Evolutionary conservation across 2,329 filamentous ascomycete species (phyloP), one percentile per base, ranked within the genome.

Genomic region (Sporothrix inflata): DNA sequence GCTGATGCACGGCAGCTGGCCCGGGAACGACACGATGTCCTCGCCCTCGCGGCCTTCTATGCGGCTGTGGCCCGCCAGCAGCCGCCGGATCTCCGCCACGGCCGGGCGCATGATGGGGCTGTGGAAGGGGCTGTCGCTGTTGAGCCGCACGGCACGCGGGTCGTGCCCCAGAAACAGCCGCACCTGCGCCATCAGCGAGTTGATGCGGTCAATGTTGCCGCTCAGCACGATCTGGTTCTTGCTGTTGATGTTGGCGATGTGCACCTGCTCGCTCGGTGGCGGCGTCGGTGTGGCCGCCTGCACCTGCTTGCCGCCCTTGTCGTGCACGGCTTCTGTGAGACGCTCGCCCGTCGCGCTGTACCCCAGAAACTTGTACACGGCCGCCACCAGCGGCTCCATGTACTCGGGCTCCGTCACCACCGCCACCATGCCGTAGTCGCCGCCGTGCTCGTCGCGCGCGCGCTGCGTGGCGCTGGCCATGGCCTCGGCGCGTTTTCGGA

Each of bases 161-260:
- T 98, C 95, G 79, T 98, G 94, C 12, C 94, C 94, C 11, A 93
- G 89, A 79, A 97, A 98, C 79, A 97, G 93, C 69, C 94, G 86
- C 72, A 98, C 86, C 79, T 98, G 94, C 12, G 92, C 90, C 70
- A 98, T 84, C 21, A 98, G 88, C 72, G 90, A 91, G 77, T 89
- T 90, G 80, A 98, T 97, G 76, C 90, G 87, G 77, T 91, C 90
- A 70, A 98, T 91, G 81, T 90, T 95, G 47, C 95, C 95, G 79
- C 92, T 96, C 69, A 98, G 85, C 69, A 98, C 95, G 77, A 98
- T 97, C 83, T 98, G 95, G 79, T 97, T 97, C 83, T 94, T 96
- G 80, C 91, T 93, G 83, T 98, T 98, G 82, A 97, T 90, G 81
- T 98, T 98, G 73, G 94, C 95, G 76, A 98, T 94, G 76, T 92